Evolutionary conservation across 257 asterid species (phyloP), one percentile per base, ranked within the genome.

Genomic region (Mentha longifolia): DNA sequence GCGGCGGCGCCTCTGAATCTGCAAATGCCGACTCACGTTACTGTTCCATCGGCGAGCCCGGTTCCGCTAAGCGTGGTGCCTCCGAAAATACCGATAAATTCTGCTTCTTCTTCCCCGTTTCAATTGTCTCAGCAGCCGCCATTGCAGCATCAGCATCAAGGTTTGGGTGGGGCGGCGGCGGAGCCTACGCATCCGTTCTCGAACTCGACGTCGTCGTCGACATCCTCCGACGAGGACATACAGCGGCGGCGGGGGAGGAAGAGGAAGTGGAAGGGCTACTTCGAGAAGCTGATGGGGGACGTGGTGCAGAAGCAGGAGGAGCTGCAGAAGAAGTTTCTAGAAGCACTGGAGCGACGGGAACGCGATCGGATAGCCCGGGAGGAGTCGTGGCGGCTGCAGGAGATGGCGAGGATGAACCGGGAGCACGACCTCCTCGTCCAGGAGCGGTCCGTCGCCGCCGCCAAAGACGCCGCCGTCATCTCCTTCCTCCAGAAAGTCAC

Each of bases 351-450:
- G 86, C 86, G 77, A 35, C 78, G 96, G 3, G 99, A 95, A 72
- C 78, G 89, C 1, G 99, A 92, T 4, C 74, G 98, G n/a, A 76
- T 81, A 49, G 81, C 87, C 0, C 79, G 93, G 6, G 99, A 95
- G 54, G 99, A 95, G 69, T 91, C 94, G 0, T 89, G 99, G 99
- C 81, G 95, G 13, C 83, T 79, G 0, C 94, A 95, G 20, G 99
- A 95, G 37, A 84, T 78, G 74, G 91, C 94, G 0, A 79, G 96
- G 31, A 45, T 95, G 75, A 87, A 85, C 15, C 84, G 94, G 0
- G 99, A 92, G 25, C 93, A 87, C 31, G 98, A 92, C n/a, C 86
- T 88, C 2, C 30, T 95, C 9, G 79, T 84, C 25, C 95, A 89
- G 60, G 99, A 95, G 82, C 83, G 99, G 80, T 85, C 98, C 3